Percentiles rank a stretch among this genome's conserved stretches.
These are phyloP conservation scores for Mesembryanthemum crystallinum DNA, from an alignment of 148 eudicot species.

Conservation along the genomic window DNA sequence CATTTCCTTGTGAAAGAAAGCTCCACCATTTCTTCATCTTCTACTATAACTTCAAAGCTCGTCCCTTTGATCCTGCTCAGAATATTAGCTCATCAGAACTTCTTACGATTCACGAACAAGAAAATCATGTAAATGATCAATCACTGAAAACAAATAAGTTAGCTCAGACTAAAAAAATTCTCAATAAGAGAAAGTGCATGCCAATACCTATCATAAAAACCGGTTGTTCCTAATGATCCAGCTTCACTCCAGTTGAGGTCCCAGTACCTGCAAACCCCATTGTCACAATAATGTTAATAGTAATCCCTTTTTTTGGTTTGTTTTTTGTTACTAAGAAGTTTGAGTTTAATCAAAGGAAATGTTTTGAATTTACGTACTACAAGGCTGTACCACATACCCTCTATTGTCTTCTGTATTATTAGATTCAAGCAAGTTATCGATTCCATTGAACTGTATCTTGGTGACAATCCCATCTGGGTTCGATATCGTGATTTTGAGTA, in stretches of 20 bases:
- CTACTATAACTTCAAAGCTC: constrained; percentile 50
- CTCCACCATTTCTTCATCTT: constrained; percentile 73
- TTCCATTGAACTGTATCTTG: constrained; percentile 56
- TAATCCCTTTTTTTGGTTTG: background rate
- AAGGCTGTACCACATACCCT: constrained; percentile 47
- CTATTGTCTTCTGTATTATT: constrained; percentile 55
- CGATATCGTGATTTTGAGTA: constrained; percentile 70
- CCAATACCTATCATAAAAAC: constrained; percentile 57
- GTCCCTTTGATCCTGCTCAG: constrained; percentile 61
- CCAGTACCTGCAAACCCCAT: constrained; percentile 54
- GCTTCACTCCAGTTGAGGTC: constrained; percentile 64
- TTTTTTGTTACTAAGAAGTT: background rate
- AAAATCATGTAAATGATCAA: background rate
- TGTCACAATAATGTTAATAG: background rate
- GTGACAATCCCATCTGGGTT: constrained; percentile 80
- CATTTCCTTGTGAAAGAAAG: constrained; percentile 80
- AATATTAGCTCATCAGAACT: background rate
- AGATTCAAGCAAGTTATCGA: constrained; percentile 77
- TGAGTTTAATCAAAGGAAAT: background rate
- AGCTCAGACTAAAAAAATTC: background rate
- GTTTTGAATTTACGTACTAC: background rate
- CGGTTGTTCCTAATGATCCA: constrained; percentile 62
- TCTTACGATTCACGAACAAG: background rate
- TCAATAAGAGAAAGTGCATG: background rate
- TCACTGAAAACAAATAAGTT: background rate